Evolutionary conservation across 176 grass and related monocot species (phyloP).

Genomic region (Cenchrus fungigraminus): DNA sequence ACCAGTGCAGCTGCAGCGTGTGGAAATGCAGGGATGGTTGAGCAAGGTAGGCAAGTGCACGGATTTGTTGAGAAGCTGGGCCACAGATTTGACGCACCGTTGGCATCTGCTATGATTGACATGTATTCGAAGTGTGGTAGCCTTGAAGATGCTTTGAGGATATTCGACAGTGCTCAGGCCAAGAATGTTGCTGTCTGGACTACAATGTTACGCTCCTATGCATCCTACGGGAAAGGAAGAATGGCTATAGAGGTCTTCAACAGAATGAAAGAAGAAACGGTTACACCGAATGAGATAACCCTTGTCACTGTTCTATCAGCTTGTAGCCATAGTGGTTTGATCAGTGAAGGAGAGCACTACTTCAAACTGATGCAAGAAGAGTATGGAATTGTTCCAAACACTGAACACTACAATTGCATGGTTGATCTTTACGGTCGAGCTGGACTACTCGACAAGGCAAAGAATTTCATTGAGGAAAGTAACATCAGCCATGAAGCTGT

Average conservation of each 20-base stretch:
- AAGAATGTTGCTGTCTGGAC: slow-evolving; percentile 61
- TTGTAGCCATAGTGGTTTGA: slow-evolving; percentile 57
- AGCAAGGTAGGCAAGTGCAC: slow-evolving; percentile 58
- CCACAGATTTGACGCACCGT: slow-evolving; percentile 39
- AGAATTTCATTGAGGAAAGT: slow-evolving; percentile 58
- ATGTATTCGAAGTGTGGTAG: slow-evolving; percentile 66
- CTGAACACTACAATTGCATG: slow-evolving; percentile 70
- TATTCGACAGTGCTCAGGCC: slow-evolving; percentile 28
- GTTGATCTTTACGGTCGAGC: slow-evolving; percentile 73
- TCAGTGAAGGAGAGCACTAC: slow-evolving; percentile 48
- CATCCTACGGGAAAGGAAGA: slow-evolving; percentile 46
- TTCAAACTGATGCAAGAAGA: slow-evolving; percentile 59
- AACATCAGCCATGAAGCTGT: slow-evolving; percentile 53
- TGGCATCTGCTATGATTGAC: slow-evolving; percentile 50
- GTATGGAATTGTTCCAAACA: slow-evolving; percentile 57
- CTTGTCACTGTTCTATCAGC: slow-evolving; percentile 56
- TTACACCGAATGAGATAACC: slow-evolving; percentile 60
- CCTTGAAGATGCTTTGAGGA: slow-evolving; percentile 49
- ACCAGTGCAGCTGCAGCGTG: slow-evolving; percentile 62
- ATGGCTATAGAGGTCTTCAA: slow-evolving; percentile 51
- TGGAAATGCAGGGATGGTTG: slow-evolving; percentile 61
- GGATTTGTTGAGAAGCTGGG: slow-evolving; percentile 48
- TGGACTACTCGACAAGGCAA: slow-evolving; percentile 54
- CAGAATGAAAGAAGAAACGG: slow-evolving; percentile 50
- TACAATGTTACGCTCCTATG: slow-evolving; percentile 62